Base-by-base conservation (phyloP, 192 early-diverging fungal species). In the Gryganskiella cystojenkinii region DNA sequence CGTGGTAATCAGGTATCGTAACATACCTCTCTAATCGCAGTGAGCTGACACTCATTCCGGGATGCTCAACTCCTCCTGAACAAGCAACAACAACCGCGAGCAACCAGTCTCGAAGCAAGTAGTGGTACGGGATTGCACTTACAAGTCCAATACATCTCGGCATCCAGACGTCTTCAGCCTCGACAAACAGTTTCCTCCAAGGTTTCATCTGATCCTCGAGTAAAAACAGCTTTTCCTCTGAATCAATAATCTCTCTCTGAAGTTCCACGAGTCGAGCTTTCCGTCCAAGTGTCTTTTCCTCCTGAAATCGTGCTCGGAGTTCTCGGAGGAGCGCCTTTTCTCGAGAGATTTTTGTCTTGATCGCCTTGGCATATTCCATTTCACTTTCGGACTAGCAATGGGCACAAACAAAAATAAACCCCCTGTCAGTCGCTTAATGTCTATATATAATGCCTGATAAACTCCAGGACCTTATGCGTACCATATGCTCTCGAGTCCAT, bases 81-180 rank as follows among this genome's bases (percentile, higher is more conserved):
- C 82, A 80, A 2, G 89, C 82, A 9, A 83, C 51, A 17, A 90
- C 50, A n/a, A 94, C 80, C 24, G 81, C 83, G 46, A 87, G 81
- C 14, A 94, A 67, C 93, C 93, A 95, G 65, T 95, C 93, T 43
- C 89, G 83, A 43, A 93, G 78, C 20, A 95, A 67, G 51, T 92
- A 86, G 67, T 90, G 84, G 84, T 90, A 95, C 37, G 93, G 89
- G 66, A 90, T 86, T 22, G 85, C 82, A 64, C 93, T 90, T 24
- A 93, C 67, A 13, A 95, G 71, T 1, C 93, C 93, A 24, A 94
- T 70, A 55, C 83, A 80, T 42, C 88, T 74, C 28, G 92, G 92
- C 1, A 90, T 80, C 86, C 91, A 95, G 3, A 92, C 79, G 61
- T 90, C 81, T 3, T 89, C 88, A 34, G 72, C 56, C 28, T 88